Conservation (phyloP, 108 stramenopile genomes). For the Fragilariopsis cylindrus region DNA sequence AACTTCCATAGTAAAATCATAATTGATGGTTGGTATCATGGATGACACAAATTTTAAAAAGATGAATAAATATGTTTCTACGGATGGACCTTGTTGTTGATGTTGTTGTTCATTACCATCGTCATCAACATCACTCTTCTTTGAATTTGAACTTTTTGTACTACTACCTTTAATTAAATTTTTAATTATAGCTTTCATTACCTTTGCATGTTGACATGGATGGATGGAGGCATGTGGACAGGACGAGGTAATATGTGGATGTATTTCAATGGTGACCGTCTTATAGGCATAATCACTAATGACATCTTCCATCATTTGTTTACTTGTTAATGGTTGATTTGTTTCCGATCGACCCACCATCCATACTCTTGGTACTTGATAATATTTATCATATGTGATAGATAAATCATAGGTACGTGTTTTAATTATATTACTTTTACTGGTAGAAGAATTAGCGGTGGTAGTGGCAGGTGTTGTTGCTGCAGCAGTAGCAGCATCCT, state of each 20-base stretch:
- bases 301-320: slow-evolving; percentile 97
- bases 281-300: slow-evolving; percentile 97
- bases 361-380: slow-evolving; percentile 97
- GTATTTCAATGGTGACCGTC: slow-evolving; percentile 97
- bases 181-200: slow-evolving; percentile 96
- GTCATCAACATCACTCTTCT: slow-evolving; percentile 5
- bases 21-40: slow-evolving; percentile 99
- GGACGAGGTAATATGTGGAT: slow-evolving; percentile 87
- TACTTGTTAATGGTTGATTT: slow-evolving; percentile 79
- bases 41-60: slow-evolving; percentile 98
- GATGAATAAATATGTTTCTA: slow-evolving; percentile 97
- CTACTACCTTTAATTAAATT: slow-evolving; percentile 64
- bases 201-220: slow-evolving; percentile 98
- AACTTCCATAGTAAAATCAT: slow-evolving; percentile 99
- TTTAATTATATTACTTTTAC: slow-evolving; percentile 60
- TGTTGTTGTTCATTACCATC: slow-evolving; percentile 8
- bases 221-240: slow-evolving; percentile 92
- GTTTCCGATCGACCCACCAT: slow-evolving; percentile 87
- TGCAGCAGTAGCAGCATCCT: slow-evolving; percentile 58
- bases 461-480: slow-evolving; percentile 5
- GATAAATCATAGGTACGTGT: slow-evolving; percentile 94
- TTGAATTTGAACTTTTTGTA: too few relatives aligned
- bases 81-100: slow-evolving; percentile 50
- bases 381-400: slow-evolving; percentile 98
- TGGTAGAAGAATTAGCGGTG: neutral